Conservation (phyloP, 2,329 filamentous ascomycete genomes). For the Colletotrichum destructivum region DNA sequence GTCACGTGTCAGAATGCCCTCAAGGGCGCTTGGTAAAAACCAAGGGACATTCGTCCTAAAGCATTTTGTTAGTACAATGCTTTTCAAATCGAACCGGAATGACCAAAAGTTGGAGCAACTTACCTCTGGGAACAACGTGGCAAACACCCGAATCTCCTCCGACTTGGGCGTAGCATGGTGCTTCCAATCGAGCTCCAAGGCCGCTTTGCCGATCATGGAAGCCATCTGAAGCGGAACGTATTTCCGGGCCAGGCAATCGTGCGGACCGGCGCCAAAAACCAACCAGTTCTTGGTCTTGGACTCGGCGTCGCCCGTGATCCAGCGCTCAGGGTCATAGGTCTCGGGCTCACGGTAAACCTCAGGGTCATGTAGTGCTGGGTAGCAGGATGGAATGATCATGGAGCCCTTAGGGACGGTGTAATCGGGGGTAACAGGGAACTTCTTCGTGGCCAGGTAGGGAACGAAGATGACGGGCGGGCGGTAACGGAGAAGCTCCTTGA, state of each 20-base stretch:
- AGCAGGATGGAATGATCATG: slow-evolving; percentile 66
- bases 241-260: slow-evolving; percentile 64
- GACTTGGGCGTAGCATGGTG: slow-evolving; percentile 64
- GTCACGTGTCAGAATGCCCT: no score
- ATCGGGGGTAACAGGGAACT: slow-evolving; percentile 61
- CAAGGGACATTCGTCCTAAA: no score
- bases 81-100: no score
- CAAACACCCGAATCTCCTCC: slow-evolving; percentile 67
- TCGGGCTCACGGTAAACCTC: slow-evolving; percentile 63
- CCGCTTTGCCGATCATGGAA: slow-evolving; percentile 67
- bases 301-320: slow-evolving; percentile 66
- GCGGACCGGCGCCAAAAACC: slow-evolving; percentile 66
- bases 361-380: slow-evolving; percentile 66
- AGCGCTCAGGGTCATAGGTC: slow-evolving; percentile 65
- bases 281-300: slow-evolving; percentile 68
- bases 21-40: no score
- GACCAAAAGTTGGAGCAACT: slow-evolving; percentile 41
- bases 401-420: slow-evolving; percentile 66
- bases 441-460: slow-evolving; percentile 64
- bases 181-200: slow-evolving; percentile 64
- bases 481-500: slow-evolving; percentile 68
- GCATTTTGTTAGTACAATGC: no score
- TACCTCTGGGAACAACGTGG: slow-evolving; percentile 65
- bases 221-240: slow-evolving; percentile 67
- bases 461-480: slow-evolving; percentile 69